phyloP scores from a whole-genome alignment of 768 basidiomycete species.

The Rickenella mellea region DNA sequence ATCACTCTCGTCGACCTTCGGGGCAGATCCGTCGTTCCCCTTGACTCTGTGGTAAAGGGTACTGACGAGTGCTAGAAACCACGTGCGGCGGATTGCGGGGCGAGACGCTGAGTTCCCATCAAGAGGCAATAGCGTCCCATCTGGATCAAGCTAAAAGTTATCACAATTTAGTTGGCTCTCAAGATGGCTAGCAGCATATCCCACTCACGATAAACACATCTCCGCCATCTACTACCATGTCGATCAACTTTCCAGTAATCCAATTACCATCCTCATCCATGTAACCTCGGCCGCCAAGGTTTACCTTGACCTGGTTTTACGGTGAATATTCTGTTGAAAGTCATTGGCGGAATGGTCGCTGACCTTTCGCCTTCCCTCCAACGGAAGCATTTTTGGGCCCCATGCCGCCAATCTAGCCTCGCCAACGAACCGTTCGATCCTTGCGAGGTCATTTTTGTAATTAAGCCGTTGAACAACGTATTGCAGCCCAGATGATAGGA shows the following conservation, averaged over 20 bases:
- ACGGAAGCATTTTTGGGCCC: conserved; percentile 66
- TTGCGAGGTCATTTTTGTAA: conserved; percentile 59
- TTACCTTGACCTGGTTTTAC: conserved; percentile 56
- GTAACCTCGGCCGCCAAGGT: conserved; percentile 43
- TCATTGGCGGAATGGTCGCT: conserved; percentile 6
- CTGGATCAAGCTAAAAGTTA: conserved; percentile 48
- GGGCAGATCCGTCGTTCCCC: conserved; percentile 7
- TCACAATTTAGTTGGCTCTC: too few species aligned
- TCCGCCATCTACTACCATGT: conserved; percentile 74
- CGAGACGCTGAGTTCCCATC: conserved; percentile 47
- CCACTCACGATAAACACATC: conserved; percentile 66
- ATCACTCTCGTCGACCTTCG: too few species aligned
- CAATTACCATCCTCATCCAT: conserved; percentile 48
- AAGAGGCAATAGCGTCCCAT: conserved; percentile 47
- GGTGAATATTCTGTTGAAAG: conserved; percentile 4
- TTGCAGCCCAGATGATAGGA: conserved; percentile 77
- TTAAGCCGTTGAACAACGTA: conserved; percentile 72
- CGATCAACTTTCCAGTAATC: conserved; percentile 44
- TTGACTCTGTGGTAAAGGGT: conserved; percentile 16
- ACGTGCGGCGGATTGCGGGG: conserved; percentile 57
- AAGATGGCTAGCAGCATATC: too few species aligned
- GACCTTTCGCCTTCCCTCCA: conserved; percentile 63
- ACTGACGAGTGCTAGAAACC: conserved; percentile 49
- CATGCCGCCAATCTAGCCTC: conserved; percentile 71
- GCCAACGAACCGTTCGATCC: conserved; percentile 50